These are phyloP conservation scores for Leptographium radiaticola DNA, from an alignment of 2,329 filamentous ascomycete genomes.

Conservation along the genomic window DNA sequence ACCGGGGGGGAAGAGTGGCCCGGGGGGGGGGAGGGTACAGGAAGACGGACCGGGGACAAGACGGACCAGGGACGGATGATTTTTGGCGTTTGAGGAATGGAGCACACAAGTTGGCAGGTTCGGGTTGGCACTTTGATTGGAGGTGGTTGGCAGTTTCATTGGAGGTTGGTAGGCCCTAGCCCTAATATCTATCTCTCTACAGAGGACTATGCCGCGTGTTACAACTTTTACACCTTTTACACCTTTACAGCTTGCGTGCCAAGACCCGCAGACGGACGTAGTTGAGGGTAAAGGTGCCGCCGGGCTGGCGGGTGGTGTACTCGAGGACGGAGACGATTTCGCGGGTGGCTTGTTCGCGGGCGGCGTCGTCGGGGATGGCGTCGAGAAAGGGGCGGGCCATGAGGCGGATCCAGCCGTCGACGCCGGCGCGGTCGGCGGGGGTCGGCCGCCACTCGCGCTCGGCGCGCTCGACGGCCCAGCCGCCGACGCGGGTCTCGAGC, in stretches of 20 bases:
- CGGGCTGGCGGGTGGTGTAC: slow-evolving; percentile 38
- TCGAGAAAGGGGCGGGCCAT: slow-evolving; percentile 50
- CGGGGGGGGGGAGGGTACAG: too few species aligned
- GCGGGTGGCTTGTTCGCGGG: slow-evolving; percentile 37
- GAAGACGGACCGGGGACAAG: too few species aligned
- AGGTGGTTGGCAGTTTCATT: background rate
- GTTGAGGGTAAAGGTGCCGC: slow-evolving; percentile 41
- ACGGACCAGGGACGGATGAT: too few species aligned
- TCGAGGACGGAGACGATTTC: slow-evolving; percentile 43
- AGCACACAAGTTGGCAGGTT: background rate
- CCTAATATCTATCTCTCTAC: too few species aligned
- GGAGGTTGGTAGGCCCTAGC: too few species aligned
- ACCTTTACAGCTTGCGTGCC: slow-evolving; percentile 12
- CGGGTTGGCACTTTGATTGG: background rate
- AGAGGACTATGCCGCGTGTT: too few species aligned
- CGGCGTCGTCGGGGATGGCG: slow-evolving; percentile 26
- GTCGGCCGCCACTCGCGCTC: slow-evolving; percentile 57
- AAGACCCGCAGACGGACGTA: slow-evolving; percentile 31
- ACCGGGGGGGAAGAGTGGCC: too few species aligned
- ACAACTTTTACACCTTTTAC: too few species aligned
- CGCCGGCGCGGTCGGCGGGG: slow-evolving; percentile 39
- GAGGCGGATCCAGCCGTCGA: slow-evolving; percentile 53
- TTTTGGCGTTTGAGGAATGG: too few species aligned
- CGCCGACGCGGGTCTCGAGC: slow-evolving; percentile 29
- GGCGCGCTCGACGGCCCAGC: slow-evolving; percentile 34